phyloP scores from a whole-genome alignment of 2,329 filamentous ascomycete species.

The Orbilia brochopaga region DNA sequence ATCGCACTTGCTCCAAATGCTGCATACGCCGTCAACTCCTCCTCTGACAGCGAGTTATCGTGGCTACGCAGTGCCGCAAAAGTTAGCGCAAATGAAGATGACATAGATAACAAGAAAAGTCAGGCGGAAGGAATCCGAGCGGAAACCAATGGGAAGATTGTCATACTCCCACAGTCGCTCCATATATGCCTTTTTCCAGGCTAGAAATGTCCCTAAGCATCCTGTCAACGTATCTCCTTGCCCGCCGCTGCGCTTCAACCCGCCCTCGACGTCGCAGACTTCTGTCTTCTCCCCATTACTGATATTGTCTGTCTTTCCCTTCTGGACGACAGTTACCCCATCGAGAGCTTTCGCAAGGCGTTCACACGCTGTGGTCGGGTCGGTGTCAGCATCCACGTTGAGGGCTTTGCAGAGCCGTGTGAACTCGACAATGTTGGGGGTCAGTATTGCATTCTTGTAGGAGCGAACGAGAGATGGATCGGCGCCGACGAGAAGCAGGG shows the following conservation, averaged over 20 bases:
- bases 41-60: constrained; percentile 64
- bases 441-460: constrained; percentile 83
- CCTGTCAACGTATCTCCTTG: constrained; percentile 96
- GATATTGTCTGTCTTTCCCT: constrained; percentile 81
- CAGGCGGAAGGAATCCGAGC: too few relatives aligned
- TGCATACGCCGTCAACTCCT: constrained; percentile 72
- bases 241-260: constrained; percentile 86
- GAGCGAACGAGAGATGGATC: constrained; percentile 78
- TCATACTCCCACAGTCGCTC: constrained; percentile 74
- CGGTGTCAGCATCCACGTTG: constrained; percentile 66
- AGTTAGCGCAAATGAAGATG: constrained; percentile 46
- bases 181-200: constrained; percentile 85
- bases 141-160: background rate
- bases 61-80: constrained; percentile 55
- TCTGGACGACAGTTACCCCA: constrained; percentile 89
- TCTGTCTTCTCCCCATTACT: constrained; percentile 79
- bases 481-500: constrained; percentile 76
- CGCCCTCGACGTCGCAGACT: constrained; percentile 77
- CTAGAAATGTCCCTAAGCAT: constrained; percentile 83
- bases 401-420: constrained; percentile 77
- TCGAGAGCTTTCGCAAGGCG: constrained; percentile 77
- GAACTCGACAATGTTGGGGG: constrained; percentile 95
- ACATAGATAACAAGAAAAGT: background rate
- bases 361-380: constrained; percentile 65
- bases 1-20: constrained; percentile 87